A percentile compares a stretch with the other conserved stretches of the same genome.
phyloP scores from a whole-genome alignment of 2,329 filamentous ascomycete species.

The Exophiala xenobiotica region DNA sequence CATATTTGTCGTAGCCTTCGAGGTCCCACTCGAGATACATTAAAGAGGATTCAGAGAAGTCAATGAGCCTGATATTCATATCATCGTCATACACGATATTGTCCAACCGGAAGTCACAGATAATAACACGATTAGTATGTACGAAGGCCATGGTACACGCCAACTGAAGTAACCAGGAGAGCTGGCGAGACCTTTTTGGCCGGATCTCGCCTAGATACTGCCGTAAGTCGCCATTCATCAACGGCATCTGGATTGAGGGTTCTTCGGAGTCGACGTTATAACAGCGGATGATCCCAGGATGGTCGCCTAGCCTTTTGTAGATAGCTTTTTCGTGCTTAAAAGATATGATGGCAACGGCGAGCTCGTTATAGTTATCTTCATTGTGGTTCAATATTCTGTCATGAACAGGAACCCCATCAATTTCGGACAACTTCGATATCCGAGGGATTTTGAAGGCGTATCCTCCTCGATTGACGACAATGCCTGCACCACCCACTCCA shows the following conservation, averaged over 20 bases:
- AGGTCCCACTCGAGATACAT: constrained; percentile 32
- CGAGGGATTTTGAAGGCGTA: constrained; percentile 28
- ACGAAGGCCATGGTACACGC: constrained; percentile 19
- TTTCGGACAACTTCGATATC: constrained; percentile 20
- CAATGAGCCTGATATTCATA: constrained; percentile 33
- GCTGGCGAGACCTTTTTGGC: constrained; percentile 7
- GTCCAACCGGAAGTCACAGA: constrained; percentile 21
- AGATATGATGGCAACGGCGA: constrained; percentile 16
- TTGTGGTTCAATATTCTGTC: constrained; percentile 16
- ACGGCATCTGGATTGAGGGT: constrained; percentile 15
- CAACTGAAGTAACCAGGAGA: constrained; percentile 24
- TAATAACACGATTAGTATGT: constrained; percentile 21
- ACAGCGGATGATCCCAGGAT: constrained; percentile 19
- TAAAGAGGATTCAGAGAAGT: constrained; percentile 34
- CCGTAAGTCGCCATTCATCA: constrained; percentile 29
- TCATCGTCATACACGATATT: constrained; percentile 27
- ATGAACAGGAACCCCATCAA: constrained; percentile 22
- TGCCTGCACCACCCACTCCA: constrained; percentile 24
- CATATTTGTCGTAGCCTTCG: constrained; percentile 32
- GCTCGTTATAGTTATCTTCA: constrained; percentile 26
- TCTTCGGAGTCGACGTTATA: constrained; percentile 11
- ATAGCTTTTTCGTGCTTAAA: constrained; percentile 25
- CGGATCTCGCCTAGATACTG: constrained; percentile 15
- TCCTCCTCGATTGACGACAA: constrained; percentile 25
- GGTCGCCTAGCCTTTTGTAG: constrained; percentile 19